Evolutionary conservation across 2,329 filamentous ascomycete genomes (phyloP).

Genomic region (Sclerotinia borealis): DNA sequence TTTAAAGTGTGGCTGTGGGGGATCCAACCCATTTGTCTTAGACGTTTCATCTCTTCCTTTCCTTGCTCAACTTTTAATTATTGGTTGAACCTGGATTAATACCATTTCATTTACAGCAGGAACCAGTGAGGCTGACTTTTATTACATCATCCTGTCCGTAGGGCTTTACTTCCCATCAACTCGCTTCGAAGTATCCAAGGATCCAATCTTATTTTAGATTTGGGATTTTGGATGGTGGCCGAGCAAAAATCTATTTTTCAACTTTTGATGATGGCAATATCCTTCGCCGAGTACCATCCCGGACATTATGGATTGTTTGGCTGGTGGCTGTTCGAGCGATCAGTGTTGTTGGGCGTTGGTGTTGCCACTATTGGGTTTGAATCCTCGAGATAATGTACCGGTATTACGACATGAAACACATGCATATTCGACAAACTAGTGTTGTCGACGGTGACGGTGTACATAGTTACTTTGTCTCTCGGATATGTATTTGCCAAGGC

Average conservation of each 20-base stretch:
- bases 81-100: neutral
- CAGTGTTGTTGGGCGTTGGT: neutral
- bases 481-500: neutral
- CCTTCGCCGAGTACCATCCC: neutral
- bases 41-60: neutral
- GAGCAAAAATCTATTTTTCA: neutral
- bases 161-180: neutral
- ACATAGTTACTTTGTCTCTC: neutral
- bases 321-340: neutral
- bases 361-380: neutral
- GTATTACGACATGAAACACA: neutral
- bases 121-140: neutral
- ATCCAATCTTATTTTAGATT: neutral
- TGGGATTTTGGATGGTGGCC: neutral
- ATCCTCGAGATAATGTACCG: neutral
- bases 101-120: neutral
- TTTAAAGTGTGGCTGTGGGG: conserved; percentile 5
- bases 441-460: neutral
- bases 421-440: neutral
- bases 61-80: neutral
- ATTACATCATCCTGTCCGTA: neutral
- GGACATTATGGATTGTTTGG: neutral
- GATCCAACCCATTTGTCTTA: neutral
- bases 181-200: neutral
- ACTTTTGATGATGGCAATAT: neutral